Percentiles rank a stretch among this genome's conserved stretches.
These are phyloP conservation scores for Beta corolliflora DNA, from an alignment of 179 eudicot genomes.

Conservation along the genomic window DNA sequence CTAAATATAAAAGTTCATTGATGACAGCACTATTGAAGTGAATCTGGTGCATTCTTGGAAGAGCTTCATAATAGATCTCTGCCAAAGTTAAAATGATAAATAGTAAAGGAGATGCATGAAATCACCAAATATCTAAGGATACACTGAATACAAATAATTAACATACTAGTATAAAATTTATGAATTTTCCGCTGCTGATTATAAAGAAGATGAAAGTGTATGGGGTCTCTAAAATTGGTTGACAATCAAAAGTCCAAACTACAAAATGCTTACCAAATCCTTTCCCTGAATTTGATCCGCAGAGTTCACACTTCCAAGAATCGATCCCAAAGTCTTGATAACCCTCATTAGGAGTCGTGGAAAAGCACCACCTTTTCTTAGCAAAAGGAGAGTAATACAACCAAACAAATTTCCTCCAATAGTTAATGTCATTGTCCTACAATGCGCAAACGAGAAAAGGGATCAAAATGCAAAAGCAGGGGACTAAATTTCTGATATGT, in stretches of 20 bases:
- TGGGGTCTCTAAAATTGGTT: background rate
- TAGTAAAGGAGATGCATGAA: constrained; percentile 5
- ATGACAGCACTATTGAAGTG: constrained; percentile 71
- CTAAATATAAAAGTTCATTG: constrained; percentile 69
- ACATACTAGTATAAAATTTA: background rate
- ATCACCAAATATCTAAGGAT: background rate
- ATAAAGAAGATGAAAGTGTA: background rate
- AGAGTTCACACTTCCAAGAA: constrained; percentile 48
- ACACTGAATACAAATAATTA: background rate
- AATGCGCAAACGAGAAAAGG: background rate
- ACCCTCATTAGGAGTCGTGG: constrained; percentile 20
- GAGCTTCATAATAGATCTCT: constrained; percentile 80
- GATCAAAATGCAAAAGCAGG: background rate
- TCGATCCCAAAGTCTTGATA: constrained; percentile 16
- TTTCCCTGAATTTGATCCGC: constrained; percentile 47
- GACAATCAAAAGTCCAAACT: background rate
- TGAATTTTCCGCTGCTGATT: background rate
- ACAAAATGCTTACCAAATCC: constrained; percentile 59
- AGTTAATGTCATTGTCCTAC: constrained; percentile 44
- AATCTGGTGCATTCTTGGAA: constrained; percentile 63
- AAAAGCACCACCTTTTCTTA: constrained; percentile 48
- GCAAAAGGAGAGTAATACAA: constrained; percentile 38
- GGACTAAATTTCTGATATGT: no score
- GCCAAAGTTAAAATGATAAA: constrained; percentile 20
- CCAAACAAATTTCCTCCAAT: constrained; percentile 44